These are phyloP conservation scores for Licmophora abbreviata DNA, from an alignment of 108 stramenopile species.

Conservation along the genomic window DNA sequence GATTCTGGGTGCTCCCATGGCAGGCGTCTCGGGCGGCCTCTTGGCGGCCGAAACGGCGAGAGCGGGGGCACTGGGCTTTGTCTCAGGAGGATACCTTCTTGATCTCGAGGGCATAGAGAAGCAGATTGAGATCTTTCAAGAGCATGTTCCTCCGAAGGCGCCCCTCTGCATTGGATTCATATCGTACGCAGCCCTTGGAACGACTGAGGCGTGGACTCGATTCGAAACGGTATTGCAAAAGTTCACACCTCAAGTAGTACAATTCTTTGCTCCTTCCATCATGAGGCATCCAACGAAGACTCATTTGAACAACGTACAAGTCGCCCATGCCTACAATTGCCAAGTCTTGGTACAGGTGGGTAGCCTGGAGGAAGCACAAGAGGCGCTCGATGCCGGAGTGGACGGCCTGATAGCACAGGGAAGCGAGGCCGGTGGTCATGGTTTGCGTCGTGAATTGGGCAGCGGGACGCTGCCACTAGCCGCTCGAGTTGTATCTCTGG, in stretches of 20 bases:
- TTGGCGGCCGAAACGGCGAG: slow-evolving; percentile 50
- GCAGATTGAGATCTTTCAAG: slow-evolving; percentile 42
- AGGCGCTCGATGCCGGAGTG: slow-evolving; percentile 42
- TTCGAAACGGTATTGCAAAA: slow-evolving; percentile 40
- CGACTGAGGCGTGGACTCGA: slow-evolving; percentile 30
- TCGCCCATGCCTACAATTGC: slow-evolving; percentile 37
- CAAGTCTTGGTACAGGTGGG: slow-evolving; percentile 69
- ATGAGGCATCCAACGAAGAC: background rate
- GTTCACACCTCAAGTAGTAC: slow-evolving; percentile 43
- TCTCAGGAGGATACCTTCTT: slow-evolving; percentile 62
- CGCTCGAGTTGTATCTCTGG: slow-evolving; percentile 27
- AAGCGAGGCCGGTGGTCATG: slow-evolving; percentile 75
- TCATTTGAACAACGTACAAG: slow-evolving; percentile 26
- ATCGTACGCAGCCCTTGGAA: slow-evolving; percentile 46
- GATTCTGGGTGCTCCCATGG: slow-evolving; percentile 70
- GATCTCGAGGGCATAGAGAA: slow-evolving; percentile 20
- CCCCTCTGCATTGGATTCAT: slow-evolving; percentile 66
- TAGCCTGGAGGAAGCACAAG: slow-evolving; percentile 39
- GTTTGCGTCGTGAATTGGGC: slow-evolving; percentile 56
- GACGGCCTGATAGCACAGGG: slow-evolving; percentile 75
- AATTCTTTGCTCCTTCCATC: slow-evolving; percentile 74
- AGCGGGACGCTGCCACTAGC: slow-evolving; percentile 51
- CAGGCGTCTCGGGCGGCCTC: slow-evolving; percentile 48
- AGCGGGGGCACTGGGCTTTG: slow-evolving; percentile 67
- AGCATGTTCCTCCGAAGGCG: slow-evolving; percentile 7